Percentiles rank a stretch among this genome's conserved stretches.
These are phyloP conservation scores for Apiospora koreana DNA, from an alignment of 2,329 filamentous ascomycete genomes.

Conservation along the genomic window DNA sequence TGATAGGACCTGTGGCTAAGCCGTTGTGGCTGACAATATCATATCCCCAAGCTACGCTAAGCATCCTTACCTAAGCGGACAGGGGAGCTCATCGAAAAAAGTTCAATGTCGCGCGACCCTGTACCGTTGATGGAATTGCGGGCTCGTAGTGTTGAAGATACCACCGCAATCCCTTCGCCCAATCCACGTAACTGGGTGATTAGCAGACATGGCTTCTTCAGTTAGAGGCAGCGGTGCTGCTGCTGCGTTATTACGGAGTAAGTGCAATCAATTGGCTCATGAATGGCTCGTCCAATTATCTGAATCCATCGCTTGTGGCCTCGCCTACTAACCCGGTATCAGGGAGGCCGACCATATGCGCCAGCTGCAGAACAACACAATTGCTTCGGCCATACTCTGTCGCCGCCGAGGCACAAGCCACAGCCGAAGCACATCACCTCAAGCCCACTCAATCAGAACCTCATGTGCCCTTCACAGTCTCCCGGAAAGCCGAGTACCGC, in stretches of 20 bases:
- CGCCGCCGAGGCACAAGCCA: slow-evolving; percentile 34
- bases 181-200: slow-evolving; percentile 18
- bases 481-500: slow-evolving; percentile 41
- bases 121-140: background rate
- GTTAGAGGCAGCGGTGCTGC: slow-evolving; percentile 57
- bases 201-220: slow-evolving; percentile 50
- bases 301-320: background rate
- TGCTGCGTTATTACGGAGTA: slow-evolving; percentile 52
- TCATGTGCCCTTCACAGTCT: slow-evolving; percentile 29
- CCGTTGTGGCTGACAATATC: background rate
- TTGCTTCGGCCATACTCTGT: slow-evolving; percentile 36
- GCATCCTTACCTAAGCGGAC: slow-evolving; percentile 9
- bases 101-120: slow-evolving; percentile 21
- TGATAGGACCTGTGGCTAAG: background rate
- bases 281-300: background rate
- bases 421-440: slow-evolving; percentile 37
- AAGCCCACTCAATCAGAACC: slow-evolving; percentile 34
- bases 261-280: slow-evolving; percentile 25
- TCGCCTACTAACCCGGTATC: slow-evolving; percentile 31
- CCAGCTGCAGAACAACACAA: slow-evolving; percentile 31
- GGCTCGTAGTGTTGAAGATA: background rate
- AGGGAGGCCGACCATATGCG: slow-evolving; percentile 33
- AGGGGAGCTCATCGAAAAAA: slow-evolving; percentile 25
- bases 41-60: background rate
- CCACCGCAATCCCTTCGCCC: slow-evolving; percentile 5